phyloP scores from a whole-genome alignment of 352 stramenopile genomes.

The Pythium dissotocum region DNA sequence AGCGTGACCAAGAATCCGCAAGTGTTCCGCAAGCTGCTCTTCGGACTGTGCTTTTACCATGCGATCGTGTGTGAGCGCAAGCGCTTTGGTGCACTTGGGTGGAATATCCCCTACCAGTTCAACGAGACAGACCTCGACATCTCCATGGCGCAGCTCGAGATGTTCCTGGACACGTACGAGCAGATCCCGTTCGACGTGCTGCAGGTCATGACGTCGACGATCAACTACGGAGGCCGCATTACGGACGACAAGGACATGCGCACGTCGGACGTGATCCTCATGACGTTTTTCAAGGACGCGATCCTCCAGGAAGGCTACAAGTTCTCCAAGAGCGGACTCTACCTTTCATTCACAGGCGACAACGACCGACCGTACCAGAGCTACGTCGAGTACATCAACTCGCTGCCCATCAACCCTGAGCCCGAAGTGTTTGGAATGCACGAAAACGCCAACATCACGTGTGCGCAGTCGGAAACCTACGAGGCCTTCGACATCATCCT shows the following conservation, averaged over 20 bases:
- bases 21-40: slow-evolving; percentile 94
- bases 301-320: slow-evolving; percentile 79
- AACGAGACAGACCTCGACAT: slow-evolving; percentile 96
- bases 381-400: slow-evolving; percentile 95
- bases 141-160: slow-evolving; percentile 76
- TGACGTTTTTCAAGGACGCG: slow-evolving; percentile 85
- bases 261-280: slow-evolving; percentile 89
- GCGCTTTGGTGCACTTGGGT: slow-evolving; percentile 94
- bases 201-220: slow-evolving; percentile 92
- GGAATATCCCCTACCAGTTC: slow-evolving; percentile 98
- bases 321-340: slow-evolving; percentile 84
- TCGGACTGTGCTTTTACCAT: slow-evolving; percentile 92
- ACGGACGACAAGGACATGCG: slow-evolving; percentile 95
- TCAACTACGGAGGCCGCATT: slow-evolving; percentile 94
- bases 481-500: slow-evolving; percentile 87
- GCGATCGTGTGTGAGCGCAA: slow-evolving; percentile 93
- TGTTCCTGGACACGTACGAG: slow-evolving; percentile 89
- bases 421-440: slow-evolving; percentile 95
- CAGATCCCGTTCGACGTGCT: slow-evolving; percentile 88
- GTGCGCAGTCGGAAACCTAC: slow-evolving; percentile 89
- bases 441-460: slow-evolving; percentile 94
- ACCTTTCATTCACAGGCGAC: slow-evolving; percentile 83
- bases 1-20: slow-evolving; percentile 84
- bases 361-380: slow-evolving; percentile 60
- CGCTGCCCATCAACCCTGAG: slow-evolving; percentile 88